These are phyloP conservation scores for Thuidium tamariscinum DNA, from an alignment of 225 moss, liverwort and hornwort genomes.

Conservation along the genomic window DNA sequence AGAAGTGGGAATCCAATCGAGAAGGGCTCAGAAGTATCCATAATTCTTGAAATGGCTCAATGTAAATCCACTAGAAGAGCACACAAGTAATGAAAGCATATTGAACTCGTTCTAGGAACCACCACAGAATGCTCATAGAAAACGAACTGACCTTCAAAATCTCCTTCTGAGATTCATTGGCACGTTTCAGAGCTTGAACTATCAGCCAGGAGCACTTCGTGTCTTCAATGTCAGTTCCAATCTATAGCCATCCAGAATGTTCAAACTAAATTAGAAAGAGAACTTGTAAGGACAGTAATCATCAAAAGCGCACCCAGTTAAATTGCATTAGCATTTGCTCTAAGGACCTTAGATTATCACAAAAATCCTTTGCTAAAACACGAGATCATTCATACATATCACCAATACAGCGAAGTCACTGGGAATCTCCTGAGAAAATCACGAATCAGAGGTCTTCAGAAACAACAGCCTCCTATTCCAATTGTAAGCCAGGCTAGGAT, in stretches of 20 bases:
- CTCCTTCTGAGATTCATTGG: conserved; percentile 63
- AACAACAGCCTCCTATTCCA: not conserved
- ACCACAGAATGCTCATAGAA: not conserved
- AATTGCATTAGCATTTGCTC: not conserved
- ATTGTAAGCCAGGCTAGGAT: not conserved
- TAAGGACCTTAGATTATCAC: not conserved
- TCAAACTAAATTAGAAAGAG: not conserved
- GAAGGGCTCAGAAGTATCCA: not conserved
- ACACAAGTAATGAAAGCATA: not conserved
- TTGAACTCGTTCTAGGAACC: not conserved
- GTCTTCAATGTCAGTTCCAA: conserved; percentile 98
- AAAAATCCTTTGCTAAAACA: not conserved
- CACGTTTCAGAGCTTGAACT: conserved; percentile 78
- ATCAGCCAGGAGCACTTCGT: conserved; percentile 99
- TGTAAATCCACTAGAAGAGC: not conserved
- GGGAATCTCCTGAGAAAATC: not conserved
- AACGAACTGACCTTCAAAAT: conserved; percentile 31
- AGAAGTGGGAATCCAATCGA: not conserved
- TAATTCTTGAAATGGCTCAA: not conserved
- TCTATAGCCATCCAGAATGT: conserved; percentile 26
- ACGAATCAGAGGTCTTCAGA: not conserved
- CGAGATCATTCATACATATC: not conserved
- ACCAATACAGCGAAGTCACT: not conserved
- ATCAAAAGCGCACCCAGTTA: not conserved
- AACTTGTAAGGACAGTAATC: not conserved